Evolutionary conservation across 2,329 filamentous ascomycete species (phyloP), one percentile per base, ranked within the genome.

Genomic region (Diaporthe australafricana): DNA sequence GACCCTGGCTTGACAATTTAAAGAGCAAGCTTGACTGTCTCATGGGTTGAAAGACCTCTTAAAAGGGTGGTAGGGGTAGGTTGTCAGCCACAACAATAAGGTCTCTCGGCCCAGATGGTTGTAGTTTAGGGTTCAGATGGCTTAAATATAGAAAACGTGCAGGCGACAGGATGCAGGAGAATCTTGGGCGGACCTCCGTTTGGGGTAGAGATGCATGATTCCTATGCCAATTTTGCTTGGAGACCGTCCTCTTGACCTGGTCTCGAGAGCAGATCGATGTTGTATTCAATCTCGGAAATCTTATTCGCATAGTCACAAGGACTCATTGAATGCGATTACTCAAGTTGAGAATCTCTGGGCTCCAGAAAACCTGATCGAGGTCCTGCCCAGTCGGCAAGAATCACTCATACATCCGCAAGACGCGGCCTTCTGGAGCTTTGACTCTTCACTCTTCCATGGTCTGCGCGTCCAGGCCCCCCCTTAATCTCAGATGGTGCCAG

Each of bases 121-220:
- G 27, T 27, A 53, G n/a, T 25, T 27, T 25, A 25, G 14, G 30
- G 2, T 38, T 42, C 30, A 42, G 38, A 38, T 22, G 38, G 14
- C 45, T 50, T 50, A 65, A 65, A 50, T 63, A 50, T 65, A 65
- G 45, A 63, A 63, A 48, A 65, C 60, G 60, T 65, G 60, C 60
- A 38, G 14, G 17, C 25, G 42, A 20, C 42, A 50, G n/a, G 22
- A 65, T 65, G 60, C 60, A 65, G 30, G 32, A 5, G 45, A 50
- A 50, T 65, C 60, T 65, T 65, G 60, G 60, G 60, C 30, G 45
- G 60, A 38, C 60, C 1, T 65, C 27, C 45, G 60, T 20, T 22
- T 65, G 60, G 45, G 45, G 38, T 20, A 45, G 35, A 60, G n/a
- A 20, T 65, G 60, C 60, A 65, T 50, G 60, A 50, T 63, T 47